These are phyloP conservation scores for Podaxis mareebaensis DNA, from an alignment of 768 basidiomycete species.

Conservation along the genomic window DNA sequence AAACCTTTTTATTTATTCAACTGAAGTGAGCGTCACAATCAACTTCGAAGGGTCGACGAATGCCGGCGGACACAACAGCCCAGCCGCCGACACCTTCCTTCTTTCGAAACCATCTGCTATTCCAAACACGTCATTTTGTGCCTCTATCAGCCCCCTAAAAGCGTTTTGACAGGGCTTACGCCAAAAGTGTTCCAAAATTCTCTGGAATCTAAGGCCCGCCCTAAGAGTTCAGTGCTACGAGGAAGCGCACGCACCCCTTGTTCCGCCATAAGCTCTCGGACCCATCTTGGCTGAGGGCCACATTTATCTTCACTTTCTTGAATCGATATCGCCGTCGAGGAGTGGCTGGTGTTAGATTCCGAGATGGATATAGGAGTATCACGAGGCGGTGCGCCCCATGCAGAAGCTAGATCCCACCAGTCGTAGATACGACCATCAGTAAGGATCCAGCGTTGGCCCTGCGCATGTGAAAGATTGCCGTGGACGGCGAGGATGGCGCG, in stretches of 20 bases:
- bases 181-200: conserved; percentile 60
- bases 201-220: conserved; percentile 55
- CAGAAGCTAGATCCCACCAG: conserved; percentile 66
- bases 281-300: conserved; percentile 52
- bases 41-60: background rate
- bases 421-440: conserved; percentile 61
- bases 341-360: background rate
- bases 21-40: background rate
- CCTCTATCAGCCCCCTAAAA: conserved; percentile 26
- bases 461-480: conserved; percentile 39
- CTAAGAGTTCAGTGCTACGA: conserved; percentile 46
- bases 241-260: conserved; percentile 50
- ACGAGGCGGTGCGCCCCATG: conserved; percentile 42
- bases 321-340: background rate
- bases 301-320: conserved; percentile 18
- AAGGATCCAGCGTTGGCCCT: conserved; percentile 56
- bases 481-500: conserved; percentile 62
- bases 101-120: background rate
- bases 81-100: background rate
- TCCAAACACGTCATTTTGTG: background rate
- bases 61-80: background rate
- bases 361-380: background rate
- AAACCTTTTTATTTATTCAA: background rate
- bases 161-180: conserved; percentile 42
- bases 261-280: conserved; percentile 58